These are phyloP conservation scores for Linnemannia hyalina DNA, from an alignment of 192 early-diverging fungal species.

Conservation along the genomic window DNA sequence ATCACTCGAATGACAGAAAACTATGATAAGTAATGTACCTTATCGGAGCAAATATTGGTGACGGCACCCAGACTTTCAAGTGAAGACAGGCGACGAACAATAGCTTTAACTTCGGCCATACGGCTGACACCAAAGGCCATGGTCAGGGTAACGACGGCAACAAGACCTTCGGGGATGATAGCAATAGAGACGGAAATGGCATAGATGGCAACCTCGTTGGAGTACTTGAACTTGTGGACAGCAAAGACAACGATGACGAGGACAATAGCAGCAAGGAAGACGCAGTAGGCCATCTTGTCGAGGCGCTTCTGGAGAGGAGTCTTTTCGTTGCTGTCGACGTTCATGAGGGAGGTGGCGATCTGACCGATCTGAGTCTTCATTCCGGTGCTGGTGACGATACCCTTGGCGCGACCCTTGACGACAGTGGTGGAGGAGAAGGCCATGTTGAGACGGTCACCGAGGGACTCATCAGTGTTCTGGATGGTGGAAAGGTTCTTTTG, in stretches of 20 bases:
- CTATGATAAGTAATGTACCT: constrained; percentile 44
- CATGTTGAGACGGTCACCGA: constrained; percentile 94
- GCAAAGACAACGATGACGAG: constrained; percentile 89
- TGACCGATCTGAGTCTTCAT: constrained; percentile 93
- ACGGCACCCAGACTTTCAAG: constrained; percentile 94
- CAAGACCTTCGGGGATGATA: constrained; percentile 95
- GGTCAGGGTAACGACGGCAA: constrained; percentile 93
- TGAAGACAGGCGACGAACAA: constrained; percentile 90
- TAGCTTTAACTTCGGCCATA: constrained; percentile 89
- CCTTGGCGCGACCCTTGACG: constrained; percentile 92
- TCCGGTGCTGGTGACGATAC: constrained; percentile 87
- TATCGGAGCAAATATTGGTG: constrained; percentile 96
- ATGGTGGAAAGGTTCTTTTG: constrained; percentile 79
- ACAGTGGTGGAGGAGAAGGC: constrained; percentile 91
- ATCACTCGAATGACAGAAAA: not conserved
- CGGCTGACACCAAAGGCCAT: constrained; percentile 91
- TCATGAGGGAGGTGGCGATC: constrained; percentile 87
- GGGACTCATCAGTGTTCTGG: constrained; percentile 71
- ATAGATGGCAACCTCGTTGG: constrained; percentile 72
- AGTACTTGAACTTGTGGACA: constrained; percentile 72
- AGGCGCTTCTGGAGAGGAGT: constrained; percentile 78
- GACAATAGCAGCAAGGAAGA: constrained; percentile 79
- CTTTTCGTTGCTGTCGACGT: constrained; percentile 62
- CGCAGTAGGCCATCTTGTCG: constrained; percentile 80
- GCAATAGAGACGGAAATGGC: constrained; percentile 92